Percentiles rank a stretch among this genome's conserved stretches.
Conservation (phyloP, 2,329 filamentous ascomycete genomes). For the Phoma sp. region DNA sequence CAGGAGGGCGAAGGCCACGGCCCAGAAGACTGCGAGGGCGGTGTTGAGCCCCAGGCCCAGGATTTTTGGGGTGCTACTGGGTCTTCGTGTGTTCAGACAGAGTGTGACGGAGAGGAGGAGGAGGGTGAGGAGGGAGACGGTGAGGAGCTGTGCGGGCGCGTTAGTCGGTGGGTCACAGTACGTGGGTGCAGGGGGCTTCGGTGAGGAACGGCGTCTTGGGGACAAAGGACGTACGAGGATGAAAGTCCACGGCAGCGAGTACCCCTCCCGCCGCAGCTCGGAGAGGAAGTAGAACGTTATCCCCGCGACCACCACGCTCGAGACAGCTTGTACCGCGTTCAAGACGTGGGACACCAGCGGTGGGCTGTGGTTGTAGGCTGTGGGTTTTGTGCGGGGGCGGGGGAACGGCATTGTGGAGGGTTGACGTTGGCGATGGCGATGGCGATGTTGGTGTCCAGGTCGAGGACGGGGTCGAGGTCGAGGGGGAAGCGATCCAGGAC, state of each 20-base stretch:
- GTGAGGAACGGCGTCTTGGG: no score
- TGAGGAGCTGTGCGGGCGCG: slow-evolving; percentile 54
- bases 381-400: slow-evolving; percentile 35
- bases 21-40: slow-evolving; percentile 59
- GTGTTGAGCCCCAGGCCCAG: slow-evolving; percentile 59
- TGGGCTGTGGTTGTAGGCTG: slow-evolving; percentile 46
- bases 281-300: slow-evolving; percentile 64
- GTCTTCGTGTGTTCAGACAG: slow-evolving; percentile 52
- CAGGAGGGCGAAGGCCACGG: slow-evolving; percentile 58
- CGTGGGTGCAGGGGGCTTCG: neutral
- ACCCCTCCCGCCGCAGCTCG: slow-evolving; percentile 59
- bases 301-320: slow-evolving; percentile 57
- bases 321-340: slow-evolving; percentile 50
- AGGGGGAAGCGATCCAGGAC: no score
- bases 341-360: slow-evolving; percentile 51
- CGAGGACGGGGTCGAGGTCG: no score
- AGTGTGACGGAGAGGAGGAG: slow-evolving; percentile 55
- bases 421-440: no score
- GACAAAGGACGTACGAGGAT: slow-evolving; percentile 54
- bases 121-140: slow-evolving; percentile 59
- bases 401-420: no score
- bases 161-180: slow-evolving; percentile 3
- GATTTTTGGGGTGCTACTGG: slow-evolving; percentile 47
- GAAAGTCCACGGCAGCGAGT: slow-evolving; percentile 64
- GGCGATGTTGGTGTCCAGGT: no score